A percentile compares a stretch with the other conserved stretches of the same genome.
These are phyloP conservation scores for Fusarium sp. DNA, from an alignment of 2,329 filamentous ascomycete genomes.

Conservation along the genomic window DNA sequence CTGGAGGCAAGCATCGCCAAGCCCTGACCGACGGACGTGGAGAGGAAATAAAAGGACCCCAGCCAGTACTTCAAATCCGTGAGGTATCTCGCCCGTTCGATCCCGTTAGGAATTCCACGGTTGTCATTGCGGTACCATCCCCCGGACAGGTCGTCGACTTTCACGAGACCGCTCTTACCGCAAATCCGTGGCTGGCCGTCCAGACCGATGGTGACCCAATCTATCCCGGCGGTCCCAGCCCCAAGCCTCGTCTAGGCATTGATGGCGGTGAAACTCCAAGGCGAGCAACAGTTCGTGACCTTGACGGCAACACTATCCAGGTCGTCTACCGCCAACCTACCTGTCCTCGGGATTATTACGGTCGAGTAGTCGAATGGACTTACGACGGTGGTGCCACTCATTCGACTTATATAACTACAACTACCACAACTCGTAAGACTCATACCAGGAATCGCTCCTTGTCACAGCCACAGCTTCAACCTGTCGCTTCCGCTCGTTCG, in stretches of 20 bases:
- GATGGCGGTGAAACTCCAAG: constrained; percentile 45
- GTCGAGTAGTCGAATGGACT: constrained; percentile 63
- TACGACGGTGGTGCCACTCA: constrained; percentile 56
- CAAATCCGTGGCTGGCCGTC: constrained; percentile 63
- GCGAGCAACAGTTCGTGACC: constrained; percentile 74
- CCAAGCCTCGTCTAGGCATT: constrained; percentile 50
- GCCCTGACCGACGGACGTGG: constrained; percentile 35
- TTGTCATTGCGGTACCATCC: constrained; percentile 76
- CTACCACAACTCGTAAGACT: constrained; percentile 14
- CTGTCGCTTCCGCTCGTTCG: constrained; percentile 32
- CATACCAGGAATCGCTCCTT: constrained; percentile 38
- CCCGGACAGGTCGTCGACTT: constrained; percentile 76
- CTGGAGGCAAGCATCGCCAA: constrained; percentile 36
- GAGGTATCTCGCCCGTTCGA: constrained; percentile 55
- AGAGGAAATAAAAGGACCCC: constrained; percentile 34
- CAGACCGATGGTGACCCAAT: constrained; percentile 39
- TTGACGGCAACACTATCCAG: constrained; percentile 87
- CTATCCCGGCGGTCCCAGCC: constrained; percentile 30
- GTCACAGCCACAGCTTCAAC: constrained; percentile 39
- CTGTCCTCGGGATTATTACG: constrained; percentile 52
- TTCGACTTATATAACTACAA: constrained; percentile 13
- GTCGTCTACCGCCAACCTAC: constrained; percentile 67
- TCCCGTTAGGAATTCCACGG: constrained; percentile 57
- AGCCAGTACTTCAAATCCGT: constrained; percentile 59
- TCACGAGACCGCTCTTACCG: constrained; percentile 75